Conservation (phyloP, 805 yeast species). For the Schwanniomyces vanrijiae region DNA sequence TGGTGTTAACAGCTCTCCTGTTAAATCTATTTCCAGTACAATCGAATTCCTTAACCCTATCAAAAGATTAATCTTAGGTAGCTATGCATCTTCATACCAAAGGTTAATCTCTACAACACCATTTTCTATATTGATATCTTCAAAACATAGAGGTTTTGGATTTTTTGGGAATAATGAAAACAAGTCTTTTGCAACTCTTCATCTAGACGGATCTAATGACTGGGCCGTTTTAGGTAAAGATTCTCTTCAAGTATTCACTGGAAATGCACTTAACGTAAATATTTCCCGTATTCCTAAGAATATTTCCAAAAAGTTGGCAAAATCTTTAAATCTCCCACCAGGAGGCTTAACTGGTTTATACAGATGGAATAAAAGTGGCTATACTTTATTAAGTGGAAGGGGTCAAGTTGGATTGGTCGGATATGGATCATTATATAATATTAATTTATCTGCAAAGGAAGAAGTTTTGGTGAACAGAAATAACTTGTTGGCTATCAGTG, state of each 20-base stretch:
- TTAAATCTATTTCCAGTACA: conserved; percentile 18
- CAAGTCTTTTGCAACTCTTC: conserved; percentile 44
- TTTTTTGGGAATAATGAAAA: conserved; percentile 16
- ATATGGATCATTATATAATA: conserved; percentile 51
- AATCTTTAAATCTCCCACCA: conserved; percentile 16
- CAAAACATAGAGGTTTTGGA: conserved; percentile 22
- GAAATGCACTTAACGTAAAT: conserved; percentile 47
- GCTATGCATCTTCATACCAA: conserved; percentile 46
- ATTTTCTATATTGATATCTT: conserved; percentile 42
- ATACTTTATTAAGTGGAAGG: conserved; percentile 52
- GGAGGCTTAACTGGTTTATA: conserved; percentile 42
- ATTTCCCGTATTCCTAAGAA: conserved; percentile 38
- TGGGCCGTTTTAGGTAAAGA: conserved; percentile 57
- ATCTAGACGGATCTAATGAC: conserved; percentile 59
- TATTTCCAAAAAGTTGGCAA: conserved; percentile 33
- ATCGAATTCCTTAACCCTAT: conserved; percentile 37
- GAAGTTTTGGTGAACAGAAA: conserved; percentile 46
- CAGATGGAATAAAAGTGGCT: conserved; percentile 39
- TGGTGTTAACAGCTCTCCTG: conserved; percentile 21
- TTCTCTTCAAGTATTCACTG: conserved; percentile 53
- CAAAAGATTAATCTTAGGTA: conserved; percentile 45
- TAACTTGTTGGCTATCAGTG: conserved; percentile 50
- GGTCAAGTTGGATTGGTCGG: conserved; percentile 59
- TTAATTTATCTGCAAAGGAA: conserved; percentile 46
- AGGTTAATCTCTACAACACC: conserved; percentile 49